Conservation (phyloP, 2,329 filamentous ascomycete genomes). For the Neonectria coccinea region DNA sequence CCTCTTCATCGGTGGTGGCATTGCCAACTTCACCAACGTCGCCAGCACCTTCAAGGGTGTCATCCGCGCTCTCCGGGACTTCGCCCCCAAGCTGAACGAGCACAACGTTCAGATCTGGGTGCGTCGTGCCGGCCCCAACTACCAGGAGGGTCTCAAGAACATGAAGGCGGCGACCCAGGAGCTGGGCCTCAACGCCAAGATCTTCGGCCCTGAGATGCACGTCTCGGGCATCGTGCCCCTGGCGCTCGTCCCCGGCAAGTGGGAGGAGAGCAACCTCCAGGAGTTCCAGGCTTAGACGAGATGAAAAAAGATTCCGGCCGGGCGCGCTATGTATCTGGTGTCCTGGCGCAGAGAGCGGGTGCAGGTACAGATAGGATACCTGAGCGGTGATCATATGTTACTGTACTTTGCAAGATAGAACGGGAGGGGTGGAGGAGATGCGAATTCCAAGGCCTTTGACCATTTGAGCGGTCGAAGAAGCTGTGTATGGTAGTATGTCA, state of each 20-base stretch:
- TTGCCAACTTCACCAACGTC: conserved; percentile 99
- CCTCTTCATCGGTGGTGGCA: conserved; percentile 99
- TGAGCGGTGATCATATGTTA: conserved; percentile 42
- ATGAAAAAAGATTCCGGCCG: conserved; percentile 13
- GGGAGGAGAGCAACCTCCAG: conserved; percentile 70
- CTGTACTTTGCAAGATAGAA: conserved; percentile 53
- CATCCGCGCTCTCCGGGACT: conserved; percentile 94
- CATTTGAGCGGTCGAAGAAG: conserved; percentile 39
- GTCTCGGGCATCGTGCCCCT: conserved; percentile 96
- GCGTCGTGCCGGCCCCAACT: conserved; percentile 88
- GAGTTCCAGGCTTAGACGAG: conserved; percentile 68
- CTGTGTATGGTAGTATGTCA: conserved; percentile 47
- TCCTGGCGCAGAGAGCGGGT: conserved; percentile 37
- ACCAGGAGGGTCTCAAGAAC: conserved; percentile 99
- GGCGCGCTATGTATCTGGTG: conserved; percentile 13
- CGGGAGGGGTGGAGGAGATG: conserved; percentile 43
- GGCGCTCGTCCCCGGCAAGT: conserved; percentile 77
- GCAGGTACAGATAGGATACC: conserved; percentile 40
- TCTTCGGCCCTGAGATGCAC: conserved; percentile 86
- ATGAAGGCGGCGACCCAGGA: conserved; percentile 97
- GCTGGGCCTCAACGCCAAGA: conserved; percentile 79
- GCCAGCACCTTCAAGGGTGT: conserved; percentile 99
- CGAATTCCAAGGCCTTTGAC: conserved; percentile 41
- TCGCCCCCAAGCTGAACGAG: conserved; percentile 85
- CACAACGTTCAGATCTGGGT: conserved; percentile 99